Evolutionary conservation across 2,329 filamentous ascomycete species (phyloP), one percentile per base, ranked within the genome.

Genomic region (Trichoderma brevicompactum): DNA sequence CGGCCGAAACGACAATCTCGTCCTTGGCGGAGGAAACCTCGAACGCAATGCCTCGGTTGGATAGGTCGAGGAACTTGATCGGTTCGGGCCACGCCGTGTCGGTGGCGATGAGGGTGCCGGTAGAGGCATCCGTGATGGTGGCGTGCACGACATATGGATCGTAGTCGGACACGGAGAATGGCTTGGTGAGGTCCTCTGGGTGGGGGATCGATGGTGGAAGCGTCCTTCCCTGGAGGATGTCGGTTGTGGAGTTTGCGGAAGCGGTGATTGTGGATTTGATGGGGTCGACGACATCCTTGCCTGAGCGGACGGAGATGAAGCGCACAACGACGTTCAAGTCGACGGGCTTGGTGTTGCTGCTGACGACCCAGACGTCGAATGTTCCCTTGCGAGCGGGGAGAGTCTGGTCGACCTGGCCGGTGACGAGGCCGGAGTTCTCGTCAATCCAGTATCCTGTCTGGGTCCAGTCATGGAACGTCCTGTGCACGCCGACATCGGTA

Each of bases 51-150:
- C 68, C 71, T 32, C 82, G 79, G 44, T 80, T 74, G 12, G 78
- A 73, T 48, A 88, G 76, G 67, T 83, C 80, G 1, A 87, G 73
- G 67, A 87, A 88, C 74, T 89, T 89, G 58, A 89, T 68, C 0
- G 87, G 87, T 54, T 89, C 83, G 0, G 86, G 86, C 86, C 87
- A 89, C 36, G 84, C 83, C 12, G 80, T 77, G 65, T 85, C 83
- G 13, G 80, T 75, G 4, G 83, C 79, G 2, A 85, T 71, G 15
- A 79, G 72, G 17, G 74, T 66, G 0, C 76, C 70, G 2, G 77
- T 71, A 5, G 77, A 68, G 7, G 34, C 40, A n/a, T 64, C 59
- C 1, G 76, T 69, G 2, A 87, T 69, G 36, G 78, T 77, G 1
- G 79, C 80, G 8, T 80, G 76, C 23, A 85, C 79, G 2, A 86